Evolutionary conservation across 2,329 filamentous ascomycete genomes (phyloP).

Genomic region (Botrytis paeoniae): DNA sequence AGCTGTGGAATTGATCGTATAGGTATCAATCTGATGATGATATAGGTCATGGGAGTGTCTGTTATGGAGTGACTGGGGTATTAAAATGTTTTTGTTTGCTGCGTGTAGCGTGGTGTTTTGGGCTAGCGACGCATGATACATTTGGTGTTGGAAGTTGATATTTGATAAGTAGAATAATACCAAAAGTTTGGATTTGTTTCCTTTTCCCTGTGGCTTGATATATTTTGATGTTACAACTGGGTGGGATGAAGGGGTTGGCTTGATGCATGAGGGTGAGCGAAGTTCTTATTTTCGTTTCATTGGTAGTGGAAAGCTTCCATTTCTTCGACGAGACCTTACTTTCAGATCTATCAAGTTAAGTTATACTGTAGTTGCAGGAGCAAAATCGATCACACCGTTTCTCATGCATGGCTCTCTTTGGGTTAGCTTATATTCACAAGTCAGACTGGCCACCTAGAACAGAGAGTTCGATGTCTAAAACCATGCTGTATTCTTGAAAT

Average conservation of each 20-base stretch:
- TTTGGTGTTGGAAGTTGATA: not conserved
- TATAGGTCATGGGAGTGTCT: not conserved
- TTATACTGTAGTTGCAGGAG: too few relatives aligned
- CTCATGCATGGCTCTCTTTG: not conserved
- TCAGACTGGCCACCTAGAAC: not conserved
- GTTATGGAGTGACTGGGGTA: not conserved
- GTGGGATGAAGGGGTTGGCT: not conserved
- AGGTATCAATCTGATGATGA: rapidly evolving
- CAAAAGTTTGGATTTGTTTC: not conserved
- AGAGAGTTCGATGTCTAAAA: not conserved
- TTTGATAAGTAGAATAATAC: not conserved
- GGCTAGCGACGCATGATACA: not conserved
- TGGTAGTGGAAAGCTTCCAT: not conserved
- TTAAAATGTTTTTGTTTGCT: not conserved
- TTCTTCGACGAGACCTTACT: too few relatives aligned
- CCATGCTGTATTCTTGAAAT: not conserved
- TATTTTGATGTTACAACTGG: not conserved
- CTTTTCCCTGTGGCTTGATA: not conserved
- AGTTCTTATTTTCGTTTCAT: not conserved
- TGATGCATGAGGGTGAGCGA: not conserved
- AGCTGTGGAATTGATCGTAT: not conserved
- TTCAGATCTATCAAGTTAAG: not conserved
- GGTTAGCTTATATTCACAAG: rapidly evolving
- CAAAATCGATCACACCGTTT: not conserved
- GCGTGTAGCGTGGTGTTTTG: not conserved